Percentiles rank a stretch among this genome's conserved stretches.
Conservation (phyloP, 2,329 filamentous ascomycete genomes). For the Paecilomyces formosus region DNA sequence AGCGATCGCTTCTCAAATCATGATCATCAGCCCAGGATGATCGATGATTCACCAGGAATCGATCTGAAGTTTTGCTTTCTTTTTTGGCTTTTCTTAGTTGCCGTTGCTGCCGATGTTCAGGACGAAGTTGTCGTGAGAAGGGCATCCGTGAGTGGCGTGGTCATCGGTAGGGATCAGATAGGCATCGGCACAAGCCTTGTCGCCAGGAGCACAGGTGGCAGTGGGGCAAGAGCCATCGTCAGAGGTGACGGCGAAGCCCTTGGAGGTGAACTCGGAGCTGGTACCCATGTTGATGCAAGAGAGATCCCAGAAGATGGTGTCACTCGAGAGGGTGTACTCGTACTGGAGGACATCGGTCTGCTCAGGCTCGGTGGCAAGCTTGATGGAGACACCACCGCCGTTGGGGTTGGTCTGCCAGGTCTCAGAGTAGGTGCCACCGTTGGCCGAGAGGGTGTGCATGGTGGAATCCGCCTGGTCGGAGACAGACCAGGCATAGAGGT, state of each 20-base stretch:
- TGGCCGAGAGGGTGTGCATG: constrained; percentile 26
- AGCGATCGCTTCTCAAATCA: background rate
- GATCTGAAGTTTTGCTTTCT: background rate
- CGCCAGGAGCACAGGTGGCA: constrained; percentile 29
- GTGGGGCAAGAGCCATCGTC: constrained; percentile 20
- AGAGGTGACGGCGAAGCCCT: constrained; percentile 29
- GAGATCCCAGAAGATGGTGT: constrained; percentile 33
- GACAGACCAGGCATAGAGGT: constrained; percentile 37
- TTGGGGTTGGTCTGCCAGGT: constrained; percentile 26
- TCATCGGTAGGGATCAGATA: constrained; percentile 34
- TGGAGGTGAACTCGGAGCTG: constrained; percentile 24
- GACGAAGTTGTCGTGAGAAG: constrained; percentile 23
- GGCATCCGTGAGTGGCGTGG: constrained; percentile 35
- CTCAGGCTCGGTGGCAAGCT: constrained; percentile 25
- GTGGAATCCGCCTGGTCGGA: constrained; percentile 20
- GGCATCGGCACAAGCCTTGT: constrained; percentile 26
- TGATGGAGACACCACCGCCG: constrained; percentile 37
- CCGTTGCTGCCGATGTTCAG: constrained; percentile 22
- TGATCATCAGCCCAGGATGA: background rate
- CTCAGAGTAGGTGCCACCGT: constrained; percentile 28
- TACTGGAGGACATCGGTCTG: constrained; percentile 35
- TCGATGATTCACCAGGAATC: background rate
- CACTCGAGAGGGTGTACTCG: constrained; percentile 27
- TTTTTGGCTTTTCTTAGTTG: background rate
- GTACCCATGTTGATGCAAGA: constrained; percentile 29